Percentiles rank a stretch among this genome's conserved stretches.
These are phyloP conservation scores for Xanthoconium purpureum DNA, from an alignment of 768 basidiomycete genomes.

Conservation along the genomic window DNA sequence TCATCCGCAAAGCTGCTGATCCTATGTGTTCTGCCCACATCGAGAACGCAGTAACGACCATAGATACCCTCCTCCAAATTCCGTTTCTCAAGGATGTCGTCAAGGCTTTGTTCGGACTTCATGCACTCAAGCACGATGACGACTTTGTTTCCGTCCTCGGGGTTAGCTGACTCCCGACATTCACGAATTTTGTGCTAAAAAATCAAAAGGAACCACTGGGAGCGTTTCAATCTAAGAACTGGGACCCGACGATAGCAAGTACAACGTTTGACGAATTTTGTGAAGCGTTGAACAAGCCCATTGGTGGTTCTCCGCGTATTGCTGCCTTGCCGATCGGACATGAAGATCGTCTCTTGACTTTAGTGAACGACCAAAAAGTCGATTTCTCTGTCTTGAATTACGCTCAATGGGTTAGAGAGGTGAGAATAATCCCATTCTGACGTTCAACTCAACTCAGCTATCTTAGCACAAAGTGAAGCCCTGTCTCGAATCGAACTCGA, in stretches of 20 bases:
- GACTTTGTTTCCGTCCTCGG: constrained; percentile 74
- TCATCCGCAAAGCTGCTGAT: constrained; percentile 70
- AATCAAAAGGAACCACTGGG: constrained; percentile 53
- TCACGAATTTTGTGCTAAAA: constrained; percentile 17
- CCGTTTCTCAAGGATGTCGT: constrained; percentile 47
- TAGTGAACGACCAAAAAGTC: constrained; percentile 47
- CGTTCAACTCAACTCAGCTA: neutral
- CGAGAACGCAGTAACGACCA: constrained; percentile 50
- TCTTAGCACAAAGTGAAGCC: constrained; percentile 49
- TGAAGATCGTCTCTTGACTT: constrained; percentile 43
- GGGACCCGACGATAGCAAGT: constrained; percentile 73
- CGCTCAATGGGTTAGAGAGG: constrained; percentile 72
- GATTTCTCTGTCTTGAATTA: constrained; percentile 69
- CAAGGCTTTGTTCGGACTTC: constrained; percentile 77
- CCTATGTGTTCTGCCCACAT: constrained; percentile 57
- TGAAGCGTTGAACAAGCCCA: constrained; percentile 46
- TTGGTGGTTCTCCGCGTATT: constrained; percentile 30
- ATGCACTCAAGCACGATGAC: constrained; percentile 62
- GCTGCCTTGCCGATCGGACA: constrained; percentile 47
- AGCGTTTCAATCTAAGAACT: constrained; percentile 81
- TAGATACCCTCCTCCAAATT: constrained; percentile 59
- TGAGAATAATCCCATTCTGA: constrained; percentile 22
- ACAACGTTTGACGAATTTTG: constrained; percentile 70
- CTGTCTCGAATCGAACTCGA: constrained; percentile 47
- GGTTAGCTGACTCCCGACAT: constrained; percentile 35